A percentile compares a stretch with the other conserved stretches of the same genome.
Conservation (phyloP, 306 rosid species). For the Boehmeria nivea region DNA sequence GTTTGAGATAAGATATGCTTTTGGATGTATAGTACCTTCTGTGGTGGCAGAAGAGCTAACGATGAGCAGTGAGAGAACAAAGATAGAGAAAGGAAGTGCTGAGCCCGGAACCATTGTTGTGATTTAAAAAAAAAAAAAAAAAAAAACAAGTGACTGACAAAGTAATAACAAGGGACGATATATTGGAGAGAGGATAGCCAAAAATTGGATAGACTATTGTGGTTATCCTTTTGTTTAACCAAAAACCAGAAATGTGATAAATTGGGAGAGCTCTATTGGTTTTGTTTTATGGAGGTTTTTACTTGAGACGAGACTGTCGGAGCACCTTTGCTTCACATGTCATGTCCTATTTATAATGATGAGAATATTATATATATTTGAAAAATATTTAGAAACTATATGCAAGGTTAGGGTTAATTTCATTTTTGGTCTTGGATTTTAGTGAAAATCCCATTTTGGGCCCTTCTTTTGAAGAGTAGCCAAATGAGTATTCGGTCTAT, state of each 20-base stretch:
- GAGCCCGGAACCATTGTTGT: neutral
- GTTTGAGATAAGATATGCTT: neutral
- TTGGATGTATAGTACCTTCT: neutral
- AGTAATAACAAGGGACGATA: too few relatives aligned
- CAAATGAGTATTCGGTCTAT: too few relatives aligned
- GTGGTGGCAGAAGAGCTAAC: constrained; percentile 23
- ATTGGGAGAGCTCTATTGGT: neutral
- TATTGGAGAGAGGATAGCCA: too few relatives aligned
- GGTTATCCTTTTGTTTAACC: neutral
- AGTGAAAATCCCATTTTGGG: too few relatives aligned
- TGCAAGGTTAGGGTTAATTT: too few relatives aligned
- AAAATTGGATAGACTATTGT: neutral
- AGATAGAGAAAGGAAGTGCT: constrained; percentile 18
- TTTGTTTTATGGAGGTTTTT: neutral
- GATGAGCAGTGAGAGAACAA: constrained; percentile 29
- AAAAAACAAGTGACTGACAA: too few relatives aligned
- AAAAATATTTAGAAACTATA: too few relatives aligned
- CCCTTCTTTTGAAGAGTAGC: too few relatives aligned
- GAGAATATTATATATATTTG: too few relatives aligned
- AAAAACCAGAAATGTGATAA: neutral
- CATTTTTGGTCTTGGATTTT: too few relatives aligned
- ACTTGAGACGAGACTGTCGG: constrained; percentile 10
- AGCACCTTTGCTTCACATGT: constrained; percentile 15
- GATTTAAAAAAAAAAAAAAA: too few relatives aligned
- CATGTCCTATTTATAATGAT: constrained; percentile 17